Percentiles rank a stretch among this genome's conserved stretches.
phyloP scores from a whole-genome alignment of 305 asterid genomes.

The Ilex paraguariensis region DNA sequence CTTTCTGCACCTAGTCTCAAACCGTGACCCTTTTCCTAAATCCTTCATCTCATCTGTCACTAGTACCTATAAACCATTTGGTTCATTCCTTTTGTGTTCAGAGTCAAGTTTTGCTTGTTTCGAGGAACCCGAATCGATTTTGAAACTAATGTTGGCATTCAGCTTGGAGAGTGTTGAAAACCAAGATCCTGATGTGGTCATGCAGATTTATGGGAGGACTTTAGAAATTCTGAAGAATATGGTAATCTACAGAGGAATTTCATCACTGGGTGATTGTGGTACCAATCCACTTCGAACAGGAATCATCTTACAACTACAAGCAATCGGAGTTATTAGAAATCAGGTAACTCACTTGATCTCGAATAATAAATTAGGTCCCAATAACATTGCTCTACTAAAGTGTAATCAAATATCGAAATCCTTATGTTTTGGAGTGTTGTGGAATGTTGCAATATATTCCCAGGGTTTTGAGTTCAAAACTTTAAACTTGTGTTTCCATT shows the following conservation, averaged over 20 bases:
- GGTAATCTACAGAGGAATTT: conserved; percentile 11
- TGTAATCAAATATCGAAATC: background rate
- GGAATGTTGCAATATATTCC: too few relatives aligned
- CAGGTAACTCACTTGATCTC: background rate
- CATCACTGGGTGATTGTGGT: conserved; percentile 1
- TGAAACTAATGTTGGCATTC: conserved; percentile 10
- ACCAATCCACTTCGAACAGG: conserved; percentile 24
- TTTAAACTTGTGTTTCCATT: too few relatives aligned
- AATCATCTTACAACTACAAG: conserved; percentile 16
- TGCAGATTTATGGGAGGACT: conserved; percentile 9
- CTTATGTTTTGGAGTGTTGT: background rate
- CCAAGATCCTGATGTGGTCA: conserved; percentile 8
- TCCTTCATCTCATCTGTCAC: conserved; percentile 12
- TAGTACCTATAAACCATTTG: conserved; percentile 19
- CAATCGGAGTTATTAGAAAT: conserved; percentile 16
- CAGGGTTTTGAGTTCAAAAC: too few relatives aligned
- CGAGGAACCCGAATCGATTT: conserved; percentile 24
- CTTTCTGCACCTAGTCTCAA: conserved; percentile 23
- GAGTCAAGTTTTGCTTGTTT: conserved; percentile 21
- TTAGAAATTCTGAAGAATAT: conserved; percentile 12
- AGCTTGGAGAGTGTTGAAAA: background rate
- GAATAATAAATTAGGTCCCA: too few relatives aligned
- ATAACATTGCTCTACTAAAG: too few relatives aligned
- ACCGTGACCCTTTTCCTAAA: conserved; percentile 20
- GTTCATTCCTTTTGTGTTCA: conserved; percentile 21